Base-by-base conservation (phyloP, 371 early-diverging fungal species). In the Rhizopus sp. region DNA sequence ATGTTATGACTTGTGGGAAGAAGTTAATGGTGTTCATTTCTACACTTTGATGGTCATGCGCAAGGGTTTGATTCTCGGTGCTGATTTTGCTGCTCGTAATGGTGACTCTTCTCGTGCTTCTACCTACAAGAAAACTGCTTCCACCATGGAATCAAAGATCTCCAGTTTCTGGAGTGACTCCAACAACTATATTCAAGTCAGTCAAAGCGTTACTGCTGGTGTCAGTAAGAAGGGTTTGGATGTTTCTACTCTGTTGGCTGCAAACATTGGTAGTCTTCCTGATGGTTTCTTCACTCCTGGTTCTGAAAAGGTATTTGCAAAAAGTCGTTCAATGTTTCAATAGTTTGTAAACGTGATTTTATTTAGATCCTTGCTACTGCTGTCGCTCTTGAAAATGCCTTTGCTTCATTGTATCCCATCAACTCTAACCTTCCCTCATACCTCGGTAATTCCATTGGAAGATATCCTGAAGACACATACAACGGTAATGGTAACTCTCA, bases 391-490 rank as follows among this genome's bases (percentile, higher is more conserved):
- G 71, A 82, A 49, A 39, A 63, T 0, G 54, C 62, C 9, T 85
- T 89, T 57, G 64, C 56, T 6, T 33, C 55, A 0, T 57, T 83
- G 32, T 91, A 83, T 59, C 62, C 74, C 4, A 52, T 92, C 40
- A 92, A 90, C 69, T 4, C 5, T 40, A 52, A 57, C 57, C 17
- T 23, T 33, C 34, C 47, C 7, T 9, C 23, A 7, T 34, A 44
- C 54, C 52, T 44, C 2, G 83, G 81, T 6, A 71, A 72, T 3
- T 85, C 87, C 1, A 73, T 87, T n/a, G 92, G 92, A 4, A 66
- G 92, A 7, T 93, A 92, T 57, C 78, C 85, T 0, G 90, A 88
- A 57, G 92, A 92, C 63, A 69, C 73, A 13, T 91, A 91, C 53
- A 72, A 88, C 51, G 90, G 89, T 17, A 64, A 81, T 41, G 82